Base-by-base conservation (phyloP, 1,284 basidiomycete genomes). In the Leccinum fallax region DNA sequence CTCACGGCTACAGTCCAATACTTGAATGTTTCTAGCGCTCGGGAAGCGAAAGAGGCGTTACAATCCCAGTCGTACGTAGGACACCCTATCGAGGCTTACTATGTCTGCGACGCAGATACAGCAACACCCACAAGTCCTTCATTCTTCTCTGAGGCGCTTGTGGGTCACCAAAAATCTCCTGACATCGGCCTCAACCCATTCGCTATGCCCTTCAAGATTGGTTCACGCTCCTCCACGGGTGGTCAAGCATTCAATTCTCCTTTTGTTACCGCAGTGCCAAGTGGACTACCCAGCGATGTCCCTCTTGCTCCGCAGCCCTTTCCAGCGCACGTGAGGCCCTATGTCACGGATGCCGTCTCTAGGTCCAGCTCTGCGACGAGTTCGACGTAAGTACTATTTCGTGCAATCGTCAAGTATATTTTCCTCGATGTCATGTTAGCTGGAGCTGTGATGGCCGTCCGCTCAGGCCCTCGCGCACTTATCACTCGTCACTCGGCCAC, bases 1-100 rank as follows among this genome's bases (percentile, higher is more conserved):
- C 78, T 83, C 52, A 82, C 85, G 34, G 87, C 81, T 57, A 66
- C 85, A 28, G 87, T 89, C n/a, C 84, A 89, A 71, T 90, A 87
- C 67, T 74, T 79, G 38, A 80, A 83, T 26, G 62, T 77, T 48
- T 75, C 76, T 43, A 79, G 82, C 64, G 88, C 89, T 24, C 78
- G 79, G 63, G 89, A 90, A 69, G 89, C 88, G 15, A 85, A 81
- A 62, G 82, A 83, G 28, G 75, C 79, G 49, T 78, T 90, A 55
- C 79, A 84, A 61, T 83, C 82, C 61, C 89, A 90, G 69, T 74
- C 78, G 53, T 90, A 90, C 68, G 83, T 81, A 21, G 80, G 79
- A 61, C 76, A 78, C 61, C 77, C 79, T 60, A 72, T 89, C 57
- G 74, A 79, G 56, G 82, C 77, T 57, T 79, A 80, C 63, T 85